Evolutionary conservation across 176 grass and related monocot species (phyloP).

Genomic region (Ananas comosus): DNA sequence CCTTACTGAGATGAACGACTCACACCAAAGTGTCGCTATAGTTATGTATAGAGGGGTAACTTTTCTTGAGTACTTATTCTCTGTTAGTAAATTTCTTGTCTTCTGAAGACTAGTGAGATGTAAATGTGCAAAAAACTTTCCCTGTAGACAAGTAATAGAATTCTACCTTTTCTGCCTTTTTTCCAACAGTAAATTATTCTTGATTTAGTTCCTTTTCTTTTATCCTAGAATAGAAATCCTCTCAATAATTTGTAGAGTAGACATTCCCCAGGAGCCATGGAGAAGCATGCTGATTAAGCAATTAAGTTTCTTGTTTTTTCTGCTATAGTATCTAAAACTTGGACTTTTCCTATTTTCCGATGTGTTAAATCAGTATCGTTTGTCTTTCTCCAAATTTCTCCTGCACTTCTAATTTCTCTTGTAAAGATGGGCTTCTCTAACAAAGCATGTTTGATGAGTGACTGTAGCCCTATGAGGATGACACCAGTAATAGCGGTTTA

Average conservation of each 20-base stretch:
- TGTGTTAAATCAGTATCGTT: neutral
- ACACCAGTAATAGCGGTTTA: slow-evolving; percentile 41
- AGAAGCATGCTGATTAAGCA: neutral
- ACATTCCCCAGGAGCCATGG: neutral
- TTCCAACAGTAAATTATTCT: no score
- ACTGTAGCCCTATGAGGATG: slow-evolving; percentile 63
- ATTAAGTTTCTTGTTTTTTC: slow-evolving; percentile 14
- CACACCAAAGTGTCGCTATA: no score
- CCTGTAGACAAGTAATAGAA: no score
- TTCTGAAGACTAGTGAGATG: no score
- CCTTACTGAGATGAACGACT: no score
- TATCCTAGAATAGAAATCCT: neutral
- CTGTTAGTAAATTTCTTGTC: neutral
- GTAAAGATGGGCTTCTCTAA: neutral
- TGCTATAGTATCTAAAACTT: neutral
- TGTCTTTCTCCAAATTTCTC: neutral
- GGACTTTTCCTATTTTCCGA: neutral
- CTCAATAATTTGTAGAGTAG: neutral
- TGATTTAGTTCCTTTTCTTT: neutral
- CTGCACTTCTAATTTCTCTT: neutral
- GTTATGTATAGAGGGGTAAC: neutral
- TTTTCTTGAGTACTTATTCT: neutral
- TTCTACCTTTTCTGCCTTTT: no score
- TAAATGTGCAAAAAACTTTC: no score
- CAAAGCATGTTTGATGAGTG: neutral